Percentiles rank a stretch among this genome's conserved stretches.
These are phyloP conservation scores for Conticribra weissflogii DNA, from an alignment of 108 stramenopile species.

Conservation along the genomic window DNA sequence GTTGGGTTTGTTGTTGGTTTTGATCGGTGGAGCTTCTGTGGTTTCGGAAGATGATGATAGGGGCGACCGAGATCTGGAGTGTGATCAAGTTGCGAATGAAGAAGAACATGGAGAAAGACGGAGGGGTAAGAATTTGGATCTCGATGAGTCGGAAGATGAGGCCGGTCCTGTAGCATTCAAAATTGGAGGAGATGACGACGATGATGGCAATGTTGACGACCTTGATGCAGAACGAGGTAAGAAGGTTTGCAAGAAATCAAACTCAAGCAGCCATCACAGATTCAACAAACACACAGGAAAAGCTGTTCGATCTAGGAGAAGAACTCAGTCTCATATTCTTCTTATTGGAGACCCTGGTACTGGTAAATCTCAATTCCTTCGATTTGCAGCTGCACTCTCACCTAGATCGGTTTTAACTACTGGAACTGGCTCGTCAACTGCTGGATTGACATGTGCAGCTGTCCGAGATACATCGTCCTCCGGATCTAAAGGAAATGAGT, in stretches of 20 bases:
- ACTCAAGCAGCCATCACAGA: constrained; percentile 12
- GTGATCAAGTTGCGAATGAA: constrained; percentile 2
- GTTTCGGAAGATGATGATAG: constrained; percentile 22
- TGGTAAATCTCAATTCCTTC: constrained; percentile 91
- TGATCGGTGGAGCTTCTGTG: constrained; percentile 92
- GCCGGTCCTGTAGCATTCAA: constrained; percentile 59
- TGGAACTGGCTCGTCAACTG: constrained; percentile 96
- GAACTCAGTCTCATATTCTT: constrained; percentile 88
- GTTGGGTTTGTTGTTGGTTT: constrained; percentile 89
- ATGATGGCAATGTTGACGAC: too few relatives aligned
- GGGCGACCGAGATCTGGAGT: constrained; percentile 32
- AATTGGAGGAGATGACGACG: constrained; percentile 42
- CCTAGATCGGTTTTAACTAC: constrained; percentile 95
- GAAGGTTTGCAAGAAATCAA: too few relatives aligned
- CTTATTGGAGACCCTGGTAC: constrained; percentile 91
- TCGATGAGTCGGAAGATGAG: constrained; percentile 2
- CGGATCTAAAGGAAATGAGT: constrained; percentile 75
- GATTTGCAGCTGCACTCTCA: constrained; percentile 91
- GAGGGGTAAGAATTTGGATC: constrained; percentile 3
- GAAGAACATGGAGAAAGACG: neutral
- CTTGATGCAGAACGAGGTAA: too few relatives aligned
- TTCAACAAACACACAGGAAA: constrained; percentile 17
- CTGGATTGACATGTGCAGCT: constrained; percentile 98
- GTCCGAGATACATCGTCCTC: constrained; percentile 80
- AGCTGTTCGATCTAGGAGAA: constrained; percentile 62